Percentiles rank a stretch among this genome's conserved stretches.
Evolutionary conservation across 2,329 filamentous ascomycete genomes (phyloP).

Genomic region (Pseudofabraea citricarpa): DNA sequence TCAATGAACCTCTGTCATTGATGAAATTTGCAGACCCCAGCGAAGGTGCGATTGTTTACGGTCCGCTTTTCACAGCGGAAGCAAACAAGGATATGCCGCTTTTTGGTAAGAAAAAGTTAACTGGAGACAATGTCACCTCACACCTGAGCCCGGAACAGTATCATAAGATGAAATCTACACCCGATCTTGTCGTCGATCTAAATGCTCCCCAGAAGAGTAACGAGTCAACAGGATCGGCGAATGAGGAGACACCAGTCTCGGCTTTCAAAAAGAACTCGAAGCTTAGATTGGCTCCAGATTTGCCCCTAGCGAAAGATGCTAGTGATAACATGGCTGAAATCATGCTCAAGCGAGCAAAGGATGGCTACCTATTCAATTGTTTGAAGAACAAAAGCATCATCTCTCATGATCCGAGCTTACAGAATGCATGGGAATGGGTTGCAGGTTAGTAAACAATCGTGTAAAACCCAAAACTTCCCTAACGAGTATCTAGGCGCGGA

Average conservation of each 20-base stretch:
- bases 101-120: conserved; percentile 50
- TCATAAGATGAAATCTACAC: conserved; percentile 12
- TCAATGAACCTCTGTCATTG: conserved; percentile 42
- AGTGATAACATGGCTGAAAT: conserved; percentile 37
- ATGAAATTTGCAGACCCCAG: conserved; percentile 52
- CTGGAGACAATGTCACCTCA: conserved; percentile 36
- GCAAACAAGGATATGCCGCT: conserved; percentile 49
- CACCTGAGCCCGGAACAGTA: conserved; percentile 27
- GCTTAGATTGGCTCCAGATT: background rate
- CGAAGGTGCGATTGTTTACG: conserved; percentile 48
- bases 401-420: conserved; percentile 68
- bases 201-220: conserved; percentile 5
- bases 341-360: conserved; percentile 55
- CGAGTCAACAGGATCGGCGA: background rate
- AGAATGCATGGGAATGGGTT: conserved; percentile 75
- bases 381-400: conserved; percentile 62
- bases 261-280: background rate
- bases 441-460: conserved; percentile 44
- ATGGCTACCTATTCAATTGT: conserved; percentile 61
- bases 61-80: conserved; percentile 48
- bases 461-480: background rate
- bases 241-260: background rate
- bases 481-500: conserved; percentile 47
- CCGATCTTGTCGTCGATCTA: conserved; percentile 18
- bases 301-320: conserved; percentile 6